A percentile compares a stretch with the other conserved stretches of the same genome.
These are phyloP conservation scores for Elsinoe ampelina DNA, from an alignment of 2,329 filamentous ascomycete genomes.

Conservation along the genomic window DNA sequence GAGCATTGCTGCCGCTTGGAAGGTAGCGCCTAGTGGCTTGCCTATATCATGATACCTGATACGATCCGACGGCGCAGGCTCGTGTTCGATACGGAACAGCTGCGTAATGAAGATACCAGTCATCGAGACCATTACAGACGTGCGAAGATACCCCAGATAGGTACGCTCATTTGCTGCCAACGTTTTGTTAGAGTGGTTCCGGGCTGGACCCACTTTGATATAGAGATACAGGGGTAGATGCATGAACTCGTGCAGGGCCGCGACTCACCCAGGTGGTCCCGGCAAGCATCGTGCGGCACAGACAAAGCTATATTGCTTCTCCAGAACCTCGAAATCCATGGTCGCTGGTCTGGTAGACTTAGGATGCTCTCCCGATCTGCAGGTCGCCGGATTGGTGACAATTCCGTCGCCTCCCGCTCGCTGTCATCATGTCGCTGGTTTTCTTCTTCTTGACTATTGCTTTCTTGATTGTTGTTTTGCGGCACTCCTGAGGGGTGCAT, in stretches of 20 bases:
- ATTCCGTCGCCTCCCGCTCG: slow-evolving; percentile 28
- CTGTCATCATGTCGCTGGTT: slow-evolving; percentile 14
- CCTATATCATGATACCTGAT: slow-evolving; percentile 55
- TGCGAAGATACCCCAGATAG: slow-evolving; percentile 64
- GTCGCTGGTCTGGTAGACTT: neutral
- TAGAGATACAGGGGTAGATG: neutral
- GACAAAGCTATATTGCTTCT: slow-evolving; percentile 40
- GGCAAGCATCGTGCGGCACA: slow-evolving; percentile 41
- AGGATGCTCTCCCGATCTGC: neutral
- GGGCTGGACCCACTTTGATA: neutral
- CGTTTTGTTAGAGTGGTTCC: slow-evolving; percentile 2
- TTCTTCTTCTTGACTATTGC: slow-evolving; percentile 18
- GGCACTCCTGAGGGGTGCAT: slow-evolving; percentile 11
- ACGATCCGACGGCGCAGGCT: slow-evolving; percentile 31
- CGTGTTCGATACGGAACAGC: slow-evolving; percentile 53
- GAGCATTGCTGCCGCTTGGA: slow-evolving; percentile 41
- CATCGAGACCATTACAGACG: slow-evolving; percentile 59
- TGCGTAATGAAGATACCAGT: slow-evolving; percentile 57
- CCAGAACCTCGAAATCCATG: slow-evolving; percentile 38
- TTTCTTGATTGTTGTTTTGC: slow-evolving; percentile 16
- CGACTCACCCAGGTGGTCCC: slow-evolving; percentile 48
- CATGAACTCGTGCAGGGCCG: neutral
- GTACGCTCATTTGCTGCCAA: slow-evolving; percentile 60
- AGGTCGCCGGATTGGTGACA: slow-evolving; percentile 18
- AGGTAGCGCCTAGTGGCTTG: slow-evolving; percentile 46